Conservation (phyloP, 306 rosid genomes). For the Vicia villosa region DNA sequence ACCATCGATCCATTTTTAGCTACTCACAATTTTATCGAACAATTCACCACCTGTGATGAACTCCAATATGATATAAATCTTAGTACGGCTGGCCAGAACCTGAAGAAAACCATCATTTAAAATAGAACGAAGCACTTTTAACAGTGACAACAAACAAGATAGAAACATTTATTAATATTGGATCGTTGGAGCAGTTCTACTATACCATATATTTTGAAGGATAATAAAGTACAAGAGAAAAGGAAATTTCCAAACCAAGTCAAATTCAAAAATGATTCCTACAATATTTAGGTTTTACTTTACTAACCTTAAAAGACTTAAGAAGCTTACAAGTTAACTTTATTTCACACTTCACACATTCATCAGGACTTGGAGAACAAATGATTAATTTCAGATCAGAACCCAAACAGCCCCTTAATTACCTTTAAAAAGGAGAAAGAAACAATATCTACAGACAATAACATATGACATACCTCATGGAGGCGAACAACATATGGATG, state of each 20-base stretch:
- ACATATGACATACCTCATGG: slow-evolving; percentile 62
- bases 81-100: slow-evolving; percentile 90
- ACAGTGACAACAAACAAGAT: slow-evolving; percentile 18
- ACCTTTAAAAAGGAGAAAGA: background rate
- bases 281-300: slow-evolving; percentile 8
- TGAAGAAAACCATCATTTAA: slow-evolving; percentile 41
- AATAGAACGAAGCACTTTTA: slow-evolving; percentile 29
- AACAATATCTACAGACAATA: slow-evolving; percentile 9
- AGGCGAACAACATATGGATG: slow-evolving; percentile 88
- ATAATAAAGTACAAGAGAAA: slow-evolving; percentile 10
- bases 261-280: slow-evolving; percentile 6
- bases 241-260: slow-evolving; percentile 26
- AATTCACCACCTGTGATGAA: slow-evolving; percentile 93
- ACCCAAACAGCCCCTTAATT: slow-evolving; percentile 15
- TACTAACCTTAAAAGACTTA: slow-evolving; percentile 1
- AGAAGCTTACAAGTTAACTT: background rate
- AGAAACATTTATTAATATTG: slow-evolving; percentile 6
- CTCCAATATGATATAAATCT: slow-evolving; percentile 91
- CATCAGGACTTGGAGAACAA: slow-evolving; percentile 17
- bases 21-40: slow-evolving; percentile 89
- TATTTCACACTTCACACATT: slow-evolving; percentile 21
- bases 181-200: slow-evolving; percentile 3
- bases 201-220: slow-evolving; percentile 10
- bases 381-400: slow-evolving; percentile 1
- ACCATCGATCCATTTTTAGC: slow-evolving; percentile 26